Conservation (phyloP, 768 basidiomycete genomes). For the Cystofilobasidium ferigula region DNA sequence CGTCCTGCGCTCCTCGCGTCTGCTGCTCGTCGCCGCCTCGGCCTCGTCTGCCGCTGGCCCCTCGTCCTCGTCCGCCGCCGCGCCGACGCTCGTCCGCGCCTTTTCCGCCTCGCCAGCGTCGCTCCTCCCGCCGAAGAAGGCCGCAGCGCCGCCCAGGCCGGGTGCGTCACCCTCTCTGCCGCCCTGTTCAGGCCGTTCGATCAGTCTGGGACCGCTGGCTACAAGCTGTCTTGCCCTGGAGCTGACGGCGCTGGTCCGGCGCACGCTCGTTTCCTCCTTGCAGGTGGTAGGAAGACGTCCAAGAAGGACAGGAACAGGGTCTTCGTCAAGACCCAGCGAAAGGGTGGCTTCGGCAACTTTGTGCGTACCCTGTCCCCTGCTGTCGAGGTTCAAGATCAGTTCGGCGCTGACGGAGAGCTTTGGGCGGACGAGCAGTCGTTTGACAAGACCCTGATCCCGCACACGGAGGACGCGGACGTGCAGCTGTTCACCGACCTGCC, state of each 20-base stretch:
- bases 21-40: neutral
- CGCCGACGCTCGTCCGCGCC: neutral
- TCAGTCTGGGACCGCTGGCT: neutral
- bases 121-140: slow-evolving; percentile 12
- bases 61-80: neutral
- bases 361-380: neutral
- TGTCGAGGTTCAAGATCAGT: neutral
- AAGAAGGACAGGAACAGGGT: neutral
- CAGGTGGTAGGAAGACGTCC: neutral
- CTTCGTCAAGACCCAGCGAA: neutral
- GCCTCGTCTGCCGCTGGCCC: neutral
- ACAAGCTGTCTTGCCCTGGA: neutral
- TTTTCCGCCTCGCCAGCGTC: slow-evolving; percentile 5
- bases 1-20: neutral
- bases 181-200: too few relatives aligned
- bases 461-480: neutral
- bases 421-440: neutral
- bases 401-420: neutral
- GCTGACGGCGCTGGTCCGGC: neutral
- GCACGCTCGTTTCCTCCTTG: neutral
- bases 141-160: neutral
- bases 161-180: too few relatives aligned
- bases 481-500: slow-evolving; percentile 3
- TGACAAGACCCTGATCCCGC: neutral
- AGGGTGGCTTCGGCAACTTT: slow-evolving; percentile 4